Percentiles rank a stretch among this genome's conserved stretches.
Evolutionary conservation across 1,139 yeast species (phyloP).

Genomic region (Lodderomyces margitis): DNA sequence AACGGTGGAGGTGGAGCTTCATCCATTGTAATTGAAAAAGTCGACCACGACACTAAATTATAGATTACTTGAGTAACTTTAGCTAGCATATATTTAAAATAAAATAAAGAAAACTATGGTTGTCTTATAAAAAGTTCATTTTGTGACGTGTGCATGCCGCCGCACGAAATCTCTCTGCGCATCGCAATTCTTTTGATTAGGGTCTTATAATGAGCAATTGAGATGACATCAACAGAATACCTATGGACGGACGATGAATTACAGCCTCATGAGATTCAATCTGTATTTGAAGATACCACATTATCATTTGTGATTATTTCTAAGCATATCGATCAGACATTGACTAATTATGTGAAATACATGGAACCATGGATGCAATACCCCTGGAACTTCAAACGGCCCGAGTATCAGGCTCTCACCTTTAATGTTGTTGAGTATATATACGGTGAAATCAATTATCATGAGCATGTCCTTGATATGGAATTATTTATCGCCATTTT

Average conservation of each 20-base stretch:
- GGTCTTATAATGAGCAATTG: background rate
- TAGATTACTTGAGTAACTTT: slow-evolving; percentile 9
- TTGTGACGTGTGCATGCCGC: background rate
- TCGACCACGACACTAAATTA: slow-evolving; percentile 30
- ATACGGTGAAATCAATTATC: slow-evolving; percentile 43
- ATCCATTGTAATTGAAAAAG: slow-evolving; percentile 28
- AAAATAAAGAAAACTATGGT: background rate
- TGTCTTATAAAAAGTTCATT: background rate
- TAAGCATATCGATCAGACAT: slow-evolving; percentile 7
- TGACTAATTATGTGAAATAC: slow-evolving; percentile 8
- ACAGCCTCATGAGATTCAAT: slow-evolving; percentile 10
- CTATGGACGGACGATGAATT: slow-evolving; percentile 14
- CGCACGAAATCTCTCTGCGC: background rate
- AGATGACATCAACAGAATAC: slow-evolving; percentile 8
- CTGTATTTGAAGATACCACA: slow-evolving; percentile 10
- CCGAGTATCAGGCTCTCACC: slow-evolving; percentile 6
- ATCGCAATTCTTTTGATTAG: background rate
- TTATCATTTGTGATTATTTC: slow-evolving; percentile 13
- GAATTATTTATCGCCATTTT: slow-evolving; percentile 44
- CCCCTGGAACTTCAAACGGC: slow-evolving; percentile 15
- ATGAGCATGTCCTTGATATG: slow-evolving; percentile 46
- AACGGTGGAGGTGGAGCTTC: slow-evolving; percentile 99
- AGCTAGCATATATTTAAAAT: background rate
- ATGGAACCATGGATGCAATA: slow-evolving; percentile 13
- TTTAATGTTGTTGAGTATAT: slow-evolving; percentile 24